Conservation (phyloP, 148 eudicot genomes). For the Oxyria digyna region DNA sequence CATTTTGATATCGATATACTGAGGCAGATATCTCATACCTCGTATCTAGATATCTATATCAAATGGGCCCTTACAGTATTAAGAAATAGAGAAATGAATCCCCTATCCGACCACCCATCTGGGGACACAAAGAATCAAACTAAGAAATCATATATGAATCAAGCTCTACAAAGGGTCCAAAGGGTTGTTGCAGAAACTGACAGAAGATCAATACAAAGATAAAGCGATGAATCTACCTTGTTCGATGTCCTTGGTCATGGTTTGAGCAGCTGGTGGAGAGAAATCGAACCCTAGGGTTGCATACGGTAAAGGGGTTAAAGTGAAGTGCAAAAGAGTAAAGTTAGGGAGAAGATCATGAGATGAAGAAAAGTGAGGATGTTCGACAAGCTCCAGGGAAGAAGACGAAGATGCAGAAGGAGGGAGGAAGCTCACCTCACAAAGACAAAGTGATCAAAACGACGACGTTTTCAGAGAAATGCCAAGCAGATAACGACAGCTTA, state of each 20-base stretch:
- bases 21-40: no score
- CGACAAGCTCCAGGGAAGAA: not conserved
- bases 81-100: no score
- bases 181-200: no score
- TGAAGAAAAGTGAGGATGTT: not conserved
- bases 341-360: not conserved
- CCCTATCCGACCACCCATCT: no score
- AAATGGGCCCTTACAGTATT: no score
- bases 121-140: not conserved
- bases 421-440: conserved; percentile 4
- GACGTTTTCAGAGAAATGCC: not conserved
- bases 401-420: not conserved
- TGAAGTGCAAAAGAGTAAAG: conserved; percentile 1
- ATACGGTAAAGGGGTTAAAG: not conserved
- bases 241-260: not conserved
- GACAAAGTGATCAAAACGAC: not conserved
- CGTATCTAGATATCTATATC: no score
- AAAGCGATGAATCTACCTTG: not conserved
- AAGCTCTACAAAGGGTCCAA: no score
- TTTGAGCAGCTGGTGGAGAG: not conserved
- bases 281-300: not conserved
- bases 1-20: no score
- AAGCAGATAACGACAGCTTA: not conserved
- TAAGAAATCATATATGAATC: not conserved
- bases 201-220: not conserved